Base-by-base conservation (phyloP, 2,329 filamentous ascomycete genomes). In the Penicillium freii region DNA sequence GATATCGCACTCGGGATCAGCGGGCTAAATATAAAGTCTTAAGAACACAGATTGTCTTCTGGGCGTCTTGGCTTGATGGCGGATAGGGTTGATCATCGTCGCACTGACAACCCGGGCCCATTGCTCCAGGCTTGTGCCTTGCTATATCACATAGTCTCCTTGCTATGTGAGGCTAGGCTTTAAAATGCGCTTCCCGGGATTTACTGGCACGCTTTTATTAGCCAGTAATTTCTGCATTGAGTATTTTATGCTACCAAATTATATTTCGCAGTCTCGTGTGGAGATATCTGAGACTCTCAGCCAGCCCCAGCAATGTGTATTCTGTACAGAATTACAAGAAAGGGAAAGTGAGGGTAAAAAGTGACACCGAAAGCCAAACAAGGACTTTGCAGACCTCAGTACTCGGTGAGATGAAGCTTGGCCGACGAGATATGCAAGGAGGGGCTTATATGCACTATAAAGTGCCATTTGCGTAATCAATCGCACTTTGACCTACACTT, bases 21-120 rank as follows among this genome's bases (percentile, higher is more conserved):
- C 21, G 19, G 43, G 23, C 25, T 47, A 39, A 34, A 54, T 33
- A 17, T 3, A 13, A 48, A 54, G 25, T 23, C 9, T 4, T 8
- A 9, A 11, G 4, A 21, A 27, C 27, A 52, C 48, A 44, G 23
- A 48, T 23, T 31, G 6, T 25, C 52, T 54, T 52, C 44, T 27
- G 23, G 47, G 6, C 48, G 39, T 54, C 40, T 34, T 57, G 39
- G 34, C 19, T 39, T 29, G 39, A 46, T 49, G 33, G 49, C 46
- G 27, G 50, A 56, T 25, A 46, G 46, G 29, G 58, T 44, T 49
- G 17, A 21, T 45, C 44, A 34, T 42, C 7, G 61, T 61, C 49
- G 54, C 36, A 63, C 61, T 38, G 38, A 55, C 57, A 63, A 59
- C 57, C 57, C 53, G 39, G 58, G 57, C 62, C 53, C 49, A 54